phyloP scores from a whole-genome alignment of 2,329 filamentous ascomycete species.

The Pseudogymnoascus sp. region DNA sequence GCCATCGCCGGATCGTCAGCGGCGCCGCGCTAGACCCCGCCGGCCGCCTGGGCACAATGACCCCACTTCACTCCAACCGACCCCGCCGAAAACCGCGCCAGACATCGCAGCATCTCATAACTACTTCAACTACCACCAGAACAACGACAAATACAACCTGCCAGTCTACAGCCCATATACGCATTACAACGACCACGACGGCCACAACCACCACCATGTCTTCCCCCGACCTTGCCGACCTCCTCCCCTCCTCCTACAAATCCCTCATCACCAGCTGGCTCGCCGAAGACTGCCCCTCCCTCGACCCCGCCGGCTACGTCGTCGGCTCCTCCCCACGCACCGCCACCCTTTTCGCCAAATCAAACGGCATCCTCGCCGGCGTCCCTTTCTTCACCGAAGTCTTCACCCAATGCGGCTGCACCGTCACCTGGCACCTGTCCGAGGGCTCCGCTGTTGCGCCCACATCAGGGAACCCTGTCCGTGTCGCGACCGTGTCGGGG shows the following conservation, averaged over 20 bases:
- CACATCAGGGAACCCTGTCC: constrained; percentile 42
- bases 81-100: constrained; percentile 1
- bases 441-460: constrained; percentile 66
- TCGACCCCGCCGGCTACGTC: constrained; percentile 96
- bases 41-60: not conserved
- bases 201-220: not conserved
- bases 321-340: constrained; percentile 63
- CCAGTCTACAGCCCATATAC: not conserved
- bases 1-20: not conserved
- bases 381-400: constrained; percentile 94
- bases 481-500: constrained; percentile 74
- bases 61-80: not conserved
- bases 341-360: constrained; percentile 62
- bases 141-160: not conserved
- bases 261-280: constrained; percentile 75
- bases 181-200: not conserved
- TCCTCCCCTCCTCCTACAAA: constrained; percentile 82
- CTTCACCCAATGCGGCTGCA: constrained; percentile 81
- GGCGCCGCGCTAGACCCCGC: not conserved
- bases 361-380: constrained; percentile 75
- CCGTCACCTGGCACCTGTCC: constrained; percentile 76
- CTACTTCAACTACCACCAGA: not conserved
- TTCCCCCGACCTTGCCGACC: constrained; percentile 49
- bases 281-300: constrained; percentile 89
- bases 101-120: not conserved